These are phyloP conservation scores for Aspergillus wentii DNA, from an alignment of 495 filamentous ascomycete species.

Conservation along the genomic window DNA sequence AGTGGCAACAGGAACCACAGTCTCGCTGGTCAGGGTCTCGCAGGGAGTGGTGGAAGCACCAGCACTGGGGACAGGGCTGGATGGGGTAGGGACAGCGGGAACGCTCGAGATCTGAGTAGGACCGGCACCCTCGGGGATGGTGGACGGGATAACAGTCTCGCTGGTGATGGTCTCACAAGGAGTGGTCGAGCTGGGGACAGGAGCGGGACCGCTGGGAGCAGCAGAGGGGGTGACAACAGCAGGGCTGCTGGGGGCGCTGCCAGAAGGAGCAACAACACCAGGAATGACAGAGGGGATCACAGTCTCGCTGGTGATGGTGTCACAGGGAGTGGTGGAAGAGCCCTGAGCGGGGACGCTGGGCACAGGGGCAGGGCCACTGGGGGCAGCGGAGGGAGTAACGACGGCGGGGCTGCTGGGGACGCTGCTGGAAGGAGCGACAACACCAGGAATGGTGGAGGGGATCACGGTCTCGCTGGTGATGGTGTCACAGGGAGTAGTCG, in stretches of 20 bases:
- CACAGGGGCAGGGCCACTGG: too few relatives aligned
- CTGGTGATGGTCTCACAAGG: constrained; percentile 6
- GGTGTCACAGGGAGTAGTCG: background rate
- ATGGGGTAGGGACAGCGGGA: background rate
- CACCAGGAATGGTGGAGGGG: constrained; percentile 4
- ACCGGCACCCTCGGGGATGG: too few relatives aligned
- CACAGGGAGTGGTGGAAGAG: constrained; percentile 1
- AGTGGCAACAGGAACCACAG: constrained; percentile 8
- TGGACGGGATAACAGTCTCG: too few relatives aligned
- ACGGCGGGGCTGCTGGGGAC: background rate
- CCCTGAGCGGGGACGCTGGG: background rate
- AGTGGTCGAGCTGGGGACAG: constrained; percentile 5
- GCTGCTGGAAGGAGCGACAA: too few relatives aligned
- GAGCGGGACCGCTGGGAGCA: too few relatives aligned
- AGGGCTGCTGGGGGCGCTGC: background rate
- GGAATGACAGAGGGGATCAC: constrained; percentile 2
- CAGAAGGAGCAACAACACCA: background rate
- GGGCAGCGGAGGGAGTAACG: too few relatives aligned
- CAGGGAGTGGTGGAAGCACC: constrained; percentile 14
- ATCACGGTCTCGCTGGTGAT: background rate
- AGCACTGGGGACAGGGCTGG: constrained; percentile 2
- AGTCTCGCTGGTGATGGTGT: constrained; percentile 12
- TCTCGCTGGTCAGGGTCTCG: constrained; percentile 14
- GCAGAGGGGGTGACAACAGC: background rate
- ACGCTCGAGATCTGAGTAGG: too few relatives aligned